Evolutionary conservation across 345 rosid species (phyloP).

Genomic region (Psidium friedrichsthalianum): DNA sequence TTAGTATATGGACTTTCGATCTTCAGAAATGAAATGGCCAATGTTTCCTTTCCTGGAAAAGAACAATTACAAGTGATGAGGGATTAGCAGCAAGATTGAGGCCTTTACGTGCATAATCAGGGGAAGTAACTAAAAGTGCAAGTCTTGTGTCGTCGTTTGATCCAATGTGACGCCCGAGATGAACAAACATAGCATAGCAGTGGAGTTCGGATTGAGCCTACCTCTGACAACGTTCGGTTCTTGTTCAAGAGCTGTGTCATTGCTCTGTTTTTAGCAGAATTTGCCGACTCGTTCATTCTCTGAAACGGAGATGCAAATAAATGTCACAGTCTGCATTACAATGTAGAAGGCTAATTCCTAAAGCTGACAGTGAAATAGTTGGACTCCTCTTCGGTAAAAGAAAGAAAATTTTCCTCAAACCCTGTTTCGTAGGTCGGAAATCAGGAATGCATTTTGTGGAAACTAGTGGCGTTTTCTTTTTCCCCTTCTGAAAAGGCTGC

Average conservation of each 20-base stretch:
- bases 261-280: conserved; percentile 4
- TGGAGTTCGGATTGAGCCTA: not conserved
- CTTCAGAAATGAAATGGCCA: not conserved
- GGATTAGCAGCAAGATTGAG: not conserved
- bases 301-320: not conserved
- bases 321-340: not conserved
- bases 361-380: not conserved
- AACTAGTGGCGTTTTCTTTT: not conserved
- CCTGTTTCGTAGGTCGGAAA: not conserved
- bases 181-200: not conserved
- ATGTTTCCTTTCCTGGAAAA: not conserved
- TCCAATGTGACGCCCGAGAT: not conserved
- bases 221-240: not conserved
- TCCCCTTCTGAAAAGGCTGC: not conserved
- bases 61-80: not conserved
- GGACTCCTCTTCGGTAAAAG: not conserved
- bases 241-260: conserved; percentile 5
- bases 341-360: not conserved
- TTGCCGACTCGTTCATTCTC: conserved; percentile 1
- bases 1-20: not conserved
- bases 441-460: not conserved
- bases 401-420: not conserved
- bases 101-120: not conserved
- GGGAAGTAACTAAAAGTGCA: not conserved
- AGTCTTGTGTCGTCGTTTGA: not conserved